Percentiles rank a stretch among this genome's conserved stretches.
Evolutionary conservation across 2,329 filamentous ascomycete species (phyloP).

Genomic region (Achaetomium macrosporum): DNA sequence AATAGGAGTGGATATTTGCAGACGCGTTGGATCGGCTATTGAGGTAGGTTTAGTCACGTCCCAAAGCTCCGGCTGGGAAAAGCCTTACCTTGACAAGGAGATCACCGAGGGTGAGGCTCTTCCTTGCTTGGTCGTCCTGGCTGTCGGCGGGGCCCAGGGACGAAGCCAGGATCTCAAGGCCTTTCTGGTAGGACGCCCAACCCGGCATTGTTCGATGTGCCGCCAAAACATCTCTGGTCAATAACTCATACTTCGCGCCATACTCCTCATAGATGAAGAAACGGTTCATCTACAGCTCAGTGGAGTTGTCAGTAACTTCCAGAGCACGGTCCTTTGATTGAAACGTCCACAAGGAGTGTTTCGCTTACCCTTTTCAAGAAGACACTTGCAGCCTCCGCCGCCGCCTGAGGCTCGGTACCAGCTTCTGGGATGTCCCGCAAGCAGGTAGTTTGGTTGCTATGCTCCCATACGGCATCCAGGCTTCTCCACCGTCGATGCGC

Average conservation of each 20-base stretch:
- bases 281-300: conserved; percentile 58
- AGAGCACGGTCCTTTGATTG: neutral
- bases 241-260: conserved; percentile 79
- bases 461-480: conserved; percentile 41
- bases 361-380: conserved; percentile 52
- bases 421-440: conserved; percentile 45
- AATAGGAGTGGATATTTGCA: conserved; percentile 89
- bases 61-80: neutral
- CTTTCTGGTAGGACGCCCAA: conserved; percentile 77
- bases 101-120: conserved; percentile 76
- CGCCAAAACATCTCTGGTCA: conserved; percentile 70
- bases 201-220: conserved; percentile 62
- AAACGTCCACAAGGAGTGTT: neutral
- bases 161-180: conserved; percentile 75
- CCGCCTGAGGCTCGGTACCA: conserved; percentile 53
- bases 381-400: conserved; percentile 54
- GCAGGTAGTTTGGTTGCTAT: conserved; percentile 35
- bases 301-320: neutral
- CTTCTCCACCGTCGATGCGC: conserved; percentile 44
- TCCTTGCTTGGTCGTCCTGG: conserved; percentile 57
- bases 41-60: conserved; percentile 8
- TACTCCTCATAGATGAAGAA: conserved; percentile 92
- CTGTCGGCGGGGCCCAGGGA: conserved; percentile 66
- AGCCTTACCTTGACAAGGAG: conserved; percentile 74
- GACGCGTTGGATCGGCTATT: conserved; percentile 83